These are phyloP conservation scores for Fusarium praegraminearum DNA, from an alignment of 2,329 filamentous ascomycete species.

Conservation along the genomic window DNA sequence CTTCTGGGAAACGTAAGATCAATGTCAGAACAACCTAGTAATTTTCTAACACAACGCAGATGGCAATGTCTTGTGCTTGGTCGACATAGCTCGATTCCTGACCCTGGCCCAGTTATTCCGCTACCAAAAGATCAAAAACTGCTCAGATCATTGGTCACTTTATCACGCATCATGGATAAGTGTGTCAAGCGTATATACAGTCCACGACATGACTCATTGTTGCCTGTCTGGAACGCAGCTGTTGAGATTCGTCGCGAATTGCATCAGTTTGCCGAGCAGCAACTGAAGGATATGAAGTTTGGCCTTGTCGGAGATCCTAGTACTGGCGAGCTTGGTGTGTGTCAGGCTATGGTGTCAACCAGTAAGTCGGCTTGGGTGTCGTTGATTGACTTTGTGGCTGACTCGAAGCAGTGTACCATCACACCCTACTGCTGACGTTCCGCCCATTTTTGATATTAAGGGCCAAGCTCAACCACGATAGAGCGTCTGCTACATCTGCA, in stretches of 20 bases:
- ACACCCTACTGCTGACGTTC: constrained; percentile 57
- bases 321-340: constrained; percentile 55
- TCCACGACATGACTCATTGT: constrained; percentile 53
- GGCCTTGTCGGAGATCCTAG: constrained; percentile 53
- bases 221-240: constrained; percentile 51
- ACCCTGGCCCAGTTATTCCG: constrained; percentile 54
- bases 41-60: constrained; percentile 40
- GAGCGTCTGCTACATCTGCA: constrained; percentile 12
- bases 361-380: constrained; percentile 47
- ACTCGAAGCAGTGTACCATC: constrained; percentile 56
- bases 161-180: constrained; percentile 56
- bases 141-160: constrained; percentile 51
- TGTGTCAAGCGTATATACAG: constrained; percentile 57
- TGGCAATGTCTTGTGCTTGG: constrained; percentile 59
- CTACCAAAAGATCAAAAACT: constrained; percentile 54
- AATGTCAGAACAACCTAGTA: background rate
- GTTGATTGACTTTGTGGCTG: background rate
- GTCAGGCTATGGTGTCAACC: constrained; percentile 56
- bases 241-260: constrained; percentile 49
- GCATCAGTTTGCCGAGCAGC: constrained; percentile 47
- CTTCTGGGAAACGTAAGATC: constrained; percentile 56
- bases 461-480: constrained; percentile 55
- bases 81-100: constrained; percentile 55
- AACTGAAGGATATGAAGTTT: constrained; percentile 49
- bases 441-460: constrained; percentile 59